Base-by-base conservation (phyloP, 371 early-diverging fungal genomes). In the Cokeromyces recurvatus region DNA sequence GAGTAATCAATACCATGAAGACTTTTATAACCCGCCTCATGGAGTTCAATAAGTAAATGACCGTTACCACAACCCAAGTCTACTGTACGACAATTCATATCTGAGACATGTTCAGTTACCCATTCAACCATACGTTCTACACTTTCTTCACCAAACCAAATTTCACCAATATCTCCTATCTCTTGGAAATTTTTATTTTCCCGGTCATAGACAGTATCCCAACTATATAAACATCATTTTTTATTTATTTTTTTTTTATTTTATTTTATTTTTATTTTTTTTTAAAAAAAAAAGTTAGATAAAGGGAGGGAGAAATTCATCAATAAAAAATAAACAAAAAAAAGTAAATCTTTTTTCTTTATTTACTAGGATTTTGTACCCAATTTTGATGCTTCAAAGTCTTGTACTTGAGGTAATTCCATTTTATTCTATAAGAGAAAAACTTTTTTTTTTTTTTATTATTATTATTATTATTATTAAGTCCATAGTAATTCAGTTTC, bases 41-140 rank as follows among this genome's bases (percentile, higher is more conserved):
- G 76, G 9, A 95, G 72, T 37, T 76, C 86, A 16, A 93, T 61
- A 10, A 95, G 74, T 27, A 95, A 59, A 55, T 95, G 93, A 0
- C 93, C 95, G 59, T 95, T 95, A 25, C 95, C 95, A 55, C 92
- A 93, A 1, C 95, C 94, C 3, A 95, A 72, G 59, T 95, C 95
- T 8, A 92, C 64, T 16, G 91, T 74, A 9, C 71, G 58, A 2
- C 71, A 61, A 1, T 64, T 57, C 7, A 55, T 53, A 24, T 55
- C 48, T 3, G 51, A 43, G 1, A 71, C 70, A 31, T 78, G 64
- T 42, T 80, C 68, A 25, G 66, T 56, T 12, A 89, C 81, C 93
- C 93, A 94, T 19, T 83, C 79, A 4, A 87, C 86, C 90, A 94
- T 90, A 39, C 82, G 83, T 31, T 81, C 77, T 4, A 85, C 91